A percentile compares a stretch with the other conserved stretches of the same genome.
Evolutionary conservation across 805 yeast species (phyloP).

Genomic region (Suhomyces sp.): DNA sequence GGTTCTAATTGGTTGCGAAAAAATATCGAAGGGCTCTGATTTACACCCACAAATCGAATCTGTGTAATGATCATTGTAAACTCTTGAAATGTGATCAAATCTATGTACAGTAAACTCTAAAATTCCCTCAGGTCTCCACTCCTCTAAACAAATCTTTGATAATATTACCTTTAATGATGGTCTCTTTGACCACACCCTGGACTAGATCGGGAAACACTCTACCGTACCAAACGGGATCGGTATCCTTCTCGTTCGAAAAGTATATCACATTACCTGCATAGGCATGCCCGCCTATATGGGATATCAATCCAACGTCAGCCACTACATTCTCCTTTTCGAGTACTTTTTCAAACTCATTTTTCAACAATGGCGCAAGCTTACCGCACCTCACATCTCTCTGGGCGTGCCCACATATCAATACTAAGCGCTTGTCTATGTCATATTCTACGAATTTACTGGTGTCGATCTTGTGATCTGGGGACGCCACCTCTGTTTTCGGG

Average conservation of each 20-base stretch:
- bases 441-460: conserved; percentile 8
- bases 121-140: neutral
- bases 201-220: conserved; percentile 63
- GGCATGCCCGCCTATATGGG: conserved; percentile 85
- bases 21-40: neutral
- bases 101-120: neutral
- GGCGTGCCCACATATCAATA: conserved; percentile 65
- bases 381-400: conserved; percentile 69
- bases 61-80: neutral
- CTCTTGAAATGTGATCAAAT: neutral
- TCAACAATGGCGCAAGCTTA: conserved; percentile 54
- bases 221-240: conserved; percentile 68
- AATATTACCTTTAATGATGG: conserved; percentile 47
- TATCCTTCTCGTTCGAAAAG: conserved; percentile 34
- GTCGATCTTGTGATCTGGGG: neutral
- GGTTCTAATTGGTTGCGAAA: neutral
- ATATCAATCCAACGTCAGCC: conserved; percentile 50
- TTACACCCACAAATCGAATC: neutral
- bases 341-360: conserved; percentile 47
- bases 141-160: conserved; percentile 61
- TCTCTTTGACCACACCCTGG: conserved; percentile 60
- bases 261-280: conserved; percentile 79
- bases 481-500: neutral
- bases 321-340: conserved; percentile 31
- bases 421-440: conserved; percentile 23